These are phyloP conservation scores for Pleurotus ostreatus DNA, from an alignment of 768 basidiomycete genomes.

Conservation along the genomic window DNA sequence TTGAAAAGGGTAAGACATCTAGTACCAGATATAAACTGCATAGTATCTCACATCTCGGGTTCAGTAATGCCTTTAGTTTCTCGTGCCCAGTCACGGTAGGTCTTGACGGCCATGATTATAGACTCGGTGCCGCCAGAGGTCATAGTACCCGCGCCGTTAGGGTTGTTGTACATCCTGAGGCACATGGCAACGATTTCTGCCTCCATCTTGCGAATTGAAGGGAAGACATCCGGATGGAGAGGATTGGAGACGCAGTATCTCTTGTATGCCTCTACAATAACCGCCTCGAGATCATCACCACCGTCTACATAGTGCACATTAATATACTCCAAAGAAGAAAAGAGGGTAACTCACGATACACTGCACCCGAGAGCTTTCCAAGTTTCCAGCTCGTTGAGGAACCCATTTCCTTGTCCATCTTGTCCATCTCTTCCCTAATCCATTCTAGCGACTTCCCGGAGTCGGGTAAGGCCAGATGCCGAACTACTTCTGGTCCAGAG, in stretches of 20 bases:
- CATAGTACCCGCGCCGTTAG: constrained; percentile 84
- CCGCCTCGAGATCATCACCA: constrained; percentile 72
- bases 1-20: constrained; percentile 21
- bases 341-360: constrained; percentile 64
- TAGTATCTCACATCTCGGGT: constrained; percentile 78
- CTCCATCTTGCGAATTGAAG: constrained; percentile 94
- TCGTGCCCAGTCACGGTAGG: constrained; percentile 89
- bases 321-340: not conserved
- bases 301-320: constrained; percentile 52
- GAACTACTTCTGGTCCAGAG: constrained; percentile 53
- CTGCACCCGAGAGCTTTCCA: constrained; percentile 80
- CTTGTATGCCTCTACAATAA: constrained; percentile 78
- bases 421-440: constrained; percentile 76
- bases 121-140: constrained; percentile 96
- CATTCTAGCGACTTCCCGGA: constrained; percentile 64
- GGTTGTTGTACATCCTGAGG: constrained; percentile 79
- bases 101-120: constrained; percentile 93
- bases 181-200: constrained; percentile 91
- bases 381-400: constrained; percentile 51
- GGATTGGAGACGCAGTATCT: constrained; percentile 87
- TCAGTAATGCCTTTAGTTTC: constrained; percentile 81
- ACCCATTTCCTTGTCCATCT: constrained; percentile 63
- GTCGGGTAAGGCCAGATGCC: constrained; percentile 63
- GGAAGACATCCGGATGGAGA: constrained; percentile 91
- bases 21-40: not conserved